A percentile compares a stretch with the other conserved stretches of the same genome.
These are phyloP conservation scores for Microsporum canis DNA, from an alignment of 2,329 filamentous ascomycete genomes.

Conservation along the genomic window DNA sequence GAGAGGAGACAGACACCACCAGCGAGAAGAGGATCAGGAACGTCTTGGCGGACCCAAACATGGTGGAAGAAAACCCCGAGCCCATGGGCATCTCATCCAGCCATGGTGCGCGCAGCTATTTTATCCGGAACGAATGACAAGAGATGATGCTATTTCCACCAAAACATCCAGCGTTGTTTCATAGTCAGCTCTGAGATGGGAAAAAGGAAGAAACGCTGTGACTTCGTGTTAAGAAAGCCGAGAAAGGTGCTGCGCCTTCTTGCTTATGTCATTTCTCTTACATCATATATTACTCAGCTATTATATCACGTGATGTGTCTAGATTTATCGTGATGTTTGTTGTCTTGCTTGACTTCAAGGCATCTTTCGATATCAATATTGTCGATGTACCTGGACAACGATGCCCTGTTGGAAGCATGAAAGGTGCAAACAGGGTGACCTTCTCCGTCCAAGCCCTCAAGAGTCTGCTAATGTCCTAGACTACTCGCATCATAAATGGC, in stretches of 20 bases:
- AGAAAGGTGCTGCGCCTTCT: neutral
- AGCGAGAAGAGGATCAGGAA: conserved; percentile 6
- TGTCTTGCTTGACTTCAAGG: too few species aligned
- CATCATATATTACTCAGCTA: neutral
- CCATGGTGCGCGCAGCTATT: conserved; percentile 2
- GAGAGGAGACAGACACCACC: conserved; percentile 3
- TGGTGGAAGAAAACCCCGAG: conserved; percentile 4
- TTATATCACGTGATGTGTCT: neutral
- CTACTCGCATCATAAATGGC: conserved; percentile 8
- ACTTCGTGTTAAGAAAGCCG: neutral
- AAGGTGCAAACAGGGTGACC: neutral
- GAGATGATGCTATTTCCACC: neutral
- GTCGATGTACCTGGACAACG: neutral
- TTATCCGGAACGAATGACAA: neutral
- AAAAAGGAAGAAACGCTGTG: neutral
- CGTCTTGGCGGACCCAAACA: conserved; percentile 13
- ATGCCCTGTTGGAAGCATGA: neutral
- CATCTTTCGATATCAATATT: neutral
- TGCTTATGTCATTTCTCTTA: neutral
- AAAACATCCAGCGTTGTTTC: neutral
- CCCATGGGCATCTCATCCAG: conserved; percentile 8
- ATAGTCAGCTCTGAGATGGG: neutral
- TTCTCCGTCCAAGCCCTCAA: conserved; percentile 7
- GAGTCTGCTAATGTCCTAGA: conserved; percentile 5
- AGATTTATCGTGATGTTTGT: neutral